A percentile compares a stretch with the other conserved stretches of the same genome.
Evolutionary conservation across 495 filamentous ascomycete genomes (phyloP).

Genomic region (Penicillium herquei): DNA sequence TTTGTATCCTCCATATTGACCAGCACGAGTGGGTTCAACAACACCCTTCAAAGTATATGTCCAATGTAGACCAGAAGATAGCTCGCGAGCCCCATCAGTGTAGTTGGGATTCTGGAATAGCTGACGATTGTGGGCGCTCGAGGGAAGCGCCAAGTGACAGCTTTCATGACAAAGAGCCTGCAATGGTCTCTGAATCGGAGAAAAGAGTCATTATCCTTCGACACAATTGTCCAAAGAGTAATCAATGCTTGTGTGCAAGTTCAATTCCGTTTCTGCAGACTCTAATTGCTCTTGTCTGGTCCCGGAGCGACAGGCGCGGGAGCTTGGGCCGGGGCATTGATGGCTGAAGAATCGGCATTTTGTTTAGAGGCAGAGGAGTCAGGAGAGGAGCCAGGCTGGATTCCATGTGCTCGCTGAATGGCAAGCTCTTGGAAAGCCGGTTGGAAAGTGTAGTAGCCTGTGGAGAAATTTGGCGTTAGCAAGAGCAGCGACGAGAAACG

Average conservation of each 20-base stretch:
- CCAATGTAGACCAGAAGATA: neutral
- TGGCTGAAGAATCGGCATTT: neutral
- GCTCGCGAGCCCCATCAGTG: neutral
- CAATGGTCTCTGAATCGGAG: no score
- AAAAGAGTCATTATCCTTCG: no score
- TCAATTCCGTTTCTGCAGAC: no score
- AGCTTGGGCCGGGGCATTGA: neutral
- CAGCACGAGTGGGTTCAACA: neutral
- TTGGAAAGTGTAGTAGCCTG: conserved; percentile 34
- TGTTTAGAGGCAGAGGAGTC: neutral
- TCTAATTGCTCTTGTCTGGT: neutral
- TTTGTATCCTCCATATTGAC: no score
- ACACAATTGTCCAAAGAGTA: no score
- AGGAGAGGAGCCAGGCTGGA: conserved; percentile 2
- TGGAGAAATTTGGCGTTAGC: conserved; percentile 20
- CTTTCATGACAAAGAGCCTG: no score
- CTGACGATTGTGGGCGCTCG: neutral
- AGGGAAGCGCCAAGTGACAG: no score
- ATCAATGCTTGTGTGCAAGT: no score
- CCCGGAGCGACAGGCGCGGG: neutral
- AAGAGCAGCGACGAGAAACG: neutral
- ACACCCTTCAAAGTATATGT: neutral
- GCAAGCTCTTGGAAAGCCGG: conserved; percentile 26
- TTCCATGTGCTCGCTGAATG: conserved; percentile 11
- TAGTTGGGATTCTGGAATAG: neutral